Base-by-base conservation (phyloP, 2,329 filamentous ascomycete genomes). In the Diaporthe sp. region DNA sequence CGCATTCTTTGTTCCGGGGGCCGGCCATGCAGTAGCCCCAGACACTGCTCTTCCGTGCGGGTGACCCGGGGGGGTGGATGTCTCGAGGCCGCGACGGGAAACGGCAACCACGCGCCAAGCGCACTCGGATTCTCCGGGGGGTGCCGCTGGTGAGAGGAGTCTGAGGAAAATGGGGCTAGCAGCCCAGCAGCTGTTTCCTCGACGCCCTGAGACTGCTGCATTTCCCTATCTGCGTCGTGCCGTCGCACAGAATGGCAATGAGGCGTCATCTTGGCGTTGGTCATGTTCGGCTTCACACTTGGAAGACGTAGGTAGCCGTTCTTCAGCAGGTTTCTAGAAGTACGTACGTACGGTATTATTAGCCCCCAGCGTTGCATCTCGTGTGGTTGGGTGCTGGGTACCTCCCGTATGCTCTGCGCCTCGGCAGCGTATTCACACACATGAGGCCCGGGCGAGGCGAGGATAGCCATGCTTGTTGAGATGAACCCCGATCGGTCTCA, bases 401-500 rank as follows among this genome's bases (percentile, higher is more conserved):
- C 42, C 61, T 65, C 25, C 17, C 42, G 28, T 19, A 5, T 25
- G 25, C 61, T 34, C 17, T 49, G 28, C 39, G 22, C 17, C 59
- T 31, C 25, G 37, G 59, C 39, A 65, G 59, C 37, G 39, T 19
- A 28, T 44, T 44, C n/a, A 19, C 59, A 17, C n/a, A 62, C n/a
- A 5, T 17, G 17, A 58, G 37, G 59, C 13, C n/a, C 59, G 39
- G 25, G 28, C 13, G 28, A 37, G 31, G 61, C 61, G 61, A 67
- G 62, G 62, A 68, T 68, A 39, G 46, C 62, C 62, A 68, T 68
- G 62, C 44, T 39, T 68, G 31, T 68, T 39, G 22, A 53, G 46
- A 39, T 68, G 46, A 68, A 53, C 46, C 19, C 22, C 65, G 65
- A 53, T 68, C 31, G 65, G 65, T 39, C 65, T 39, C 65, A 68